Base-by-base conservation (phyloP, 768 basidiomycete species). In the Calocera viscosa region DNA sequence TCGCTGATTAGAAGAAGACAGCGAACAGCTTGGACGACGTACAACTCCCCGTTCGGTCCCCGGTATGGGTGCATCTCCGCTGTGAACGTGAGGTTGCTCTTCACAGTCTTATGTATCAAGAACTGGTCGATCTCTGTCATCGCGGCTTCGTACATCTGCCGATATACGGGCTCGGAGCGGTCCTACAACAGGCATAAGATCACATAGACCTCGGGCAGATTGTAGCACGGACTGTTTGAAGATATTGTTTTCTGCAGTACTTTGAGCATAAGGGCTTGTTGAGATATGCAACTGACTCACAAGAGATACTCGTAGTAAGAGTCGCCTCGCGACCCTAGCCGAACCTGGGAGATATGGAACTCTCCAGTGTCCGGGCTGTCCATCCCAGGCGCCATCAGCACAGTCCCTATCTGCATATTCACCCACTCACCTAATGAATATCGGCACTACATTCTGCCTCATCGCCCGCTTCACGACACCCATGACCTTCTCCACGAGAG, bases 281-380 rank as follows among this genome's bases (percentile, higher is more conserved):
- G 28, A 60, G 11, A 19, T n/a, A 26, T 24, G 63, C 26, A n/a
- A n/a, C 35, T 39, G 11, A 75, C 84, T 78, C 69, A 90, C 88
- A 94, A 73, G 17, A 93, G 76, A 73, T 94, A 93, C 75, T 95
- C 94, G 73, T 96, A 98, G 77, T 87, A 97, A 1, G 91, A 93
- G 75, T 98, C 94, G 33, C 88, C 94, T 47, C 93, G 82, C 35
- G 93, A 93, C 30, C 94, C 94, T 24, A 98, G 82, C 14, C 94
- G 86, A 69, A 98, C 89, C 19, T 88, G 83, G 14, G 89, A 86
- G 28, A 83, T 77, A 22, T 85, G 75, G 69, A 85, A 87, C 65
- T 75, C 78, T 22, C 86, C 86, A 49, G 73, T 77, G 33, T 77
- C 66, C 0, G 83, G 79, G 30, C 86, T 87, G 68, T 35, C 19